Evolutionary conservation across 805 yeast species (phyloP), one percentile per base, ranked within the genome.

Genomic region (Huiozyma naganishii): DNA sequence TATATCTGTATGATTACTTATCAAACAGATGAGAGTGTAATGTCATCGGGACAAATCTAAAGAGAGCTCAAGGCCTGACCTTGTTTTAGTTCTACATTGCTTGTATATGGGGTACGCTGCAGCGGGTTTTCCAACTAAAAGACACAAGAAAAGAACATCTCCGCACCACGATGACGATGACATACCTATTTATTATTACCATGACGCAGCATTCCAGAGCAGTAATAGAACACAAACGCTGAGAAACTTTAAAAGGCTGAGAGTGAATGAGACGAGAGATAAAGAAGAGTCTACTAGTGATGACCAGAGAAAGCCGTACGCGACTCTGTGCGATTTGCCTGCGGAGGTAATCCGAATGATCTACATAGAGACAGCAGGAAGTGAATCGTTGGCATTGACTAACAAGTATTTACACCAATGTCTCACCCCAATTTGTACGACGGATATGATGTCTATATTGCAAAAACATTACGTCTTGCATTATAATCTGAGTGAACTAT

Each of bases 81-180:
- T 17, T 17, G 23, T 17, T 17, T 17, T 17, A 17, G 23, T 17
- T 17, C 23, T 17, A 17, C 23, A 17, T 17, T 17, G 23, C 23
- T 17, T 17, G 23, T 4, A 17, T 17, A 54, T 54, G 58, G 58
- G 58, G 8, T 54, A 43, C 42, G 47, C 49, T 13, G 37, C 39
- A 8, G 38, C 43, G 6, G 58, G 58, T 1, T 51, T 49, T 37
- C 50, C 58, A n/a, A 45, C 54, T 4, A 44, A 49, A 37, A 42
- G 34, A 10, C 49, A 52, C 27, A 53, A 53, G 42, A 47, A 55
- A 28, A 36, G 46, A 32, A 43, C 23, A n/a, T 9, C 46, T 10
- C 41, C 40, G 3, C 27, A 11, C 3, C 33, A 30, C 33, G 23
- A 40, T 30, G 30, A 27, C 29, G 43, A 46, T 12, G 27, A 30